phyloP scores from a whole-genome alignment of 495 filamentous ascomycete species.

The Hyphodiscus hymeniophilus region DNA sequence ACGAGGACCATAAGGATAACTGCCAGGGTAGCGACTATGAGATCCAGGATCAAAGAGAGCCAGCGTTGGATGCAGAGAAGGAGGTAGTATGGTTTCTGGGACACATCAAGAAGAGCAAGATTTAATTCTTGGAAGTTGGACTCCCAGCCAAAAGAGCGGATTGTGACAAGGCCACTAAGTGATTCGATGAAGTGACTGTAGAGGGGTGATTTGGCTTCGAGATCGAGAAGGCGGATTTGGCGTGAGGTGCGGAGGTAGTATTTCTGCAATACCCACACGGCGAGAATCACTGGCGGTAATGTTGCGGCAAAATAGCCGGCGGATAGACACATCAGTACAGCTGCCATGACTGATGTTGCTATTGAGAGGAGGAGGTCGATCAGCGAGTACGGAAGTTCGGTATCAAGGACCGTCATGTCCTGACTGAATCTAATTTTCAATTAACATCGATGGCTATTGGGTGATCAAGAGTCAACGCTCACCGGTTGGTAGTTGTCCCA shows the following conservation, averaged over 20 bases:
- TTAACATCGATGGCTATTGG: neutral
- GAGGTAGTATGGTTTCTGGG: slow-evolving; percentile 50
- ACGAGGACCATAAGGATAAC: slow-evolving; percentile 17
- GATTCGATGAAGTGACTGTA: slow-evolving; percentile 52
- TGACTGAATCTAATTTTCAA: slow-evolving; percentile 13
- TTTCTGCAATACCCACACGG: slow-evolving; percentile 43
- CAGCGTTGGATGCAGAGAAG: slow-evolving; percentile 36
- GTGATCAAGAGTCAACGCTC: neutral
- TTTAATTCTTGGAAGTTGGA: slow-evolving; percentile 22
- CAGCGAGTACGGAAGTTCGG: slow-evolving; percentile 16
- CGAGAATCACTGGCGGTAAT: slow-evolving; percentile 29
- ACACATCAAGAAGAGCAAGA: slow-evolving; percentile 39
- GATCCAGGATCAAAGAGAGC: slow-evolving; percentile 31
- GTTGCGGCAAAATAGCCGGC: slow-evolving; percentile 23
- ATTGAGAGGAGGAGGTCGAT: slow-evolving; percentile 3
- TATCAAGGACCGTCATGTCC: slow-evolving; percentile 26
- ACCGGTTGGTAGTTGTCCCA: slow-evolving; percentile 20
- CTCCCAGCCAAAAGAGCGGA: slow-evolving; percentile 40
- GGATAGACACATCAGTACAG: slow-evolving; percentile 12
- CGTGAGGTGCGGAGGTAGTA: slow-evolving; percentile 57
- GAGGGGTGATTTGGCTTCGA: slow-evolving; percentile 49
- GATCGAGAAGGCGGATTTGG: slow-evolving; percentile 54
- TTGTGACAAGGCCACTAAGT: slow-evolving; percentile 31
- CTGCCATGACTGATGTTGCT: slow-evolving; percentile 3
- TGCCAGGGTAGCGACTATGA: slow-evolving; percentile 40